A percentile compares a stretch with the other conserved stretches of the same genome.
Conservation (phyloP, 192 early-diverging fungal genomes). For the Coemansia sp. region DNA sequence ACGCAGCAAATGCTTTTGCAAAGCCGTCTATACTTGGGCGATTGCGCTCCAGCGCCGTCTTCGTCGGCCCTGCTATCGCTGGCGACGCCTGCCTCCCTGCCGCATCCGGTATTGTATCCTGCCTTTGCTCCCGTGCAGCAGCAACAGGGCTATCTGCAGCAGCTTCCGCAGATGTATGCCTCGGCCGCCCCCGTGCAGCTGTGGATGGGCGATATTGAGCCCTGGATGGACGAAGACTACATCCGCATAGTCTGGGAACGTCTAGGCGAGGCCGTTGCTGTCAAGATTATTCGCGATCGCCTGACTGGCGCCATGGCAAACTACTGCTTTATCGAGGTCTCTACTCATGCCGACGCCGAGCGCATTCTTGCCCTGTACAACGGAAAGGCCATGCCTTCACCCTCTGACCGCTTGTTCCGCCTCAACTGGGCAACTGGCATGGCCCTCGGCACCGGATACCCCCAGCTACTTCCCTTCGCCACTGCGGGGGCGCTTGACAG, state of each 20-base stretch:
- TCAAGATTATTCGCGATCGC: conserved; percentile 96
- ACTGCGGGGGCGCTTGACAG: background rate
- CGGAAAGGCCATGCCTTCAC: conserved; percentile 80
- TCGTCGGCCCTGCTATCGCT: background rate
- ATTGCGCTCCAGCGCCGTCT: background rate
- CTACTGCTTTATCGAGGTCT: conserved; percentile 94
- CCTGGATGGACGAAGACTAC: conserved; percentile 97
- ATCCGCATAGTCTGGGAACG: conserved; percentile 83
- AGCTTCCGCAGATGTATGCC: conserved; percentile 1
- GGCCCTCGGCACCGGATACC: conserved; percentile 25
- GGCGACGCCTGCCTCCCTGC: background rate
- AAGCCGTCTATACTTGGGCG: background rate
- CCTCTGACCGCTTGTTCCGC: conserved; percentile 74
- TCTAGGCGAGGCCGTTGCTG: conserved; percentile 81
- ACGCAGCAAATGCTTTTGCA: background rate
- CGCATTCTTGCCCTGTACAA: conserved; percentile 74
- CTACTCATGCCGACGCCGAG: conserved; percentile 64
- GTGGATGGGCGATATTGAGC: conserved; percentile 95
- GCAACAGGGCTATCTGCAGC: conserved; percentile 13
- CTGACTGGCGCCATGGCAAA: conserved; percentile 74
- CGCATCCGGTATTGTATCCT: background rate
- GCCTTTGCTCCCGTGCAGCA: conserved; percentile 5
- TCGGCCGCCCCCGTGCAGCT: conserved; percentile 40
- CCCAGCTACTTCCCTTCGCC: conserved; percentile 3
- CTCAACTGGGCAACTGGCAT: conserved; percentile 96